phyloP scores from a whole-genome alignment of 768 basidiomycete species.

The Cubamyces lactineus region DNA sequence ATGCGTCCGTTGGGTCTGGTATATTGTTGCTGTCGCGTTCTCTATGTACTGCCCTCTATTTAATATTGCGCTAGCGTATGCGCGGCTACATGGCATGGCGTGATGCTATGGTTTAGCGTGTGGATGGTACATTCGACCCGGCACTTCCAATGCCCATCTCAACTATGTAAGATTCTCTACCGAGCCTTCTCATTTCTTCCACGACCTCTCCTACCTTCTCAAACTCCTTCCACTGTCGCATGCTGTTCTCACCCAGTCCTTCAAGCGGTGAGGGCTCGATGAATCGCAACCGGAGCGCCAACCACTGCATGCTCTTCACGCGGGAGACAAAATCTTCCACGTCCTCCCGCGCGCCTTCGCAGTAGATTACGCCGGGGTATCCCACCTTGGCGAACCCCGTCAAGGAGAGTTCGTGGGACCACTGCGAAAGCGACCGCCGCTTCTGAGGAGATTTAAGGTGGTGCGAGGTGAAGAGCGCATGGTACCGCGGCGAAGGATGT shows the following conservation, averaged over 20 bases:
- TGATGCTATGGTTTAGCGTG: too few relatives aligned
- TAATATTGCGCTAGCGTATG: too few relatives aligned
- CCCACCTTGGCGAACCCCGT: slow-evolving; percentile 75
- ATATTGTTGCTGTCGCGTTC: slow-evolving; percentile 9
- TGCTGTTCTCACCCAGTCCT: slow-evolving; percentile 3
- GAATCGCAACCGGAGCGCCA: slow-evolving; percentile 67
- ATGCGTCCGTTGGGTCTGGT: slow-evolving; percentile 4
- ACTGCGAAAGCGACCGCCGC: slow-evolving; percentile 57
- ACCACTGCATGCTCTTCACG: slow-evolving; percentile 79
- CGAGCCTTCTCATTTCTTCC: slow-evolving; percentile 63
- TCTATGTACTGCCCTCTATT: slow-evolving; percentile 1
- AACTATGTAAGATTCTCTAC: slow-evolving; percentile 56
- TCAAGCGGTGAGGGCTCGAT: slow-evolving; percentile 47
- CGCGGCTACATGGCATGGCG: too few relatives aligned
- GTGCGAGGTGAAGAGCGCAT: slow-evolving; percentile 74
- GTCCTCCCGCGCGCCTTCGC: slow-evolving; percentile 53
- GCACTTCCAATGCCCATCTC: slow-evolving; percentile 68
- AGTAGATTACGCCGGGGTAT: slow-evolving; percentile 77
- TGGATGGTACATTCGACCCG: neutral
- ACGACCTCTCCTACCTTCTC: slow-evolving; percentile 72
- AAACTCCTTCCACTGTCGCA: slow-evolving; percentile 57
- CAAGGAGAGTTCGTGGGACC: slow-evolving; percentile 57
- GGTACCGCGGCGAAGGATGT: slow-evolving; percentile 39
- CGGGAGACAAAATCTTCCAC: slow-evolving; percentile 68
- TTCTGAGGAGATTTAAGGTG: slow-evolving; percentile 69